Evolutionary conservation across 73 alveolate species (phyloP), one percentile per base, ranked within the genome.

Genomic region (Durusdinium trenchii): DNA sequence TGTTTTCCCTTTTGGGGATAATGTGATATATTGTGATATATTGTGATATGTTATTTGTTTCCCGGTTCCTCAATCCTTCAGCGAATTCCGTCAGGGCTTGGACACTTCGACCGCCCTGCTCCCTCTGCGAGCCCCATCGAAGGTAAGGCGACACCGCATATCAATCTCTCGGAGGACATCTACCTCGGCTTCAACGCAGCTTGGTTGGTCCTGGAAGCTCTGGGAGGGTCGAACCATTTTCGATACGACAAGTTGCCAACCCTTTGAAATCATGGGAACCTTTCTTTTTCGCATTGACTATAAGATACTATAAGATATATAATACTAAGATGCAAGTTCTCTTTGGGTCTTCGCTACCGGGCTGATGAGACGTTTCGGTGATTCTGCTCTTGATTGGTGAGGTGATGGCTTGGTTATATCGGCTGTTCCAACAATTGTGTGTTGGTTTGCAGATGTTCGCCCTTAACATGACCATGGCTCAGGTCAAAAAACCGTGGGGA

Each of bases 401-500:
- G 1, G 18, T 2, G 18, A 0, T 60, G 18, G 18, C n/a, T 32
- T 23, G 30, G 18, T 60, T 60, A 32, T 23, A 32, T 23, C 30
- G 73, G 73, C 30, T 23, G 73, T 23, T 60, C 18, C 73, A 23
- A 23, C 30, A 23, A 60, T 60, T 60, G 73, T 60, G 18, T 60
- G 73, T 32, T 23, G 73, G 73, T 32, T n/a, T 32, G 30, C 73
- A 2, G n/a, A 23, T 23, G 73, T 23, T 60, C 73, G 30, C 73
- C 73, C 18, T 60, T 60, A n/a, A n/a, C n/a, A n/a, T n/a, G 28
- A 20, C 20, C 64, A 6, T 42, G 61, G 38, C 54, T 10, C n/a
- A 91, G 98, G 98, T 91, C 78, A 91, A 91, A n/a, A 60, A 91
- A 91, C 61, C 98, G 98, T 18, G 98, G 98, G 7, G 98, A 91